Base-by-base conservation (phyloP, 805 yeast species). In the Ogataea allantospora region DNA sequence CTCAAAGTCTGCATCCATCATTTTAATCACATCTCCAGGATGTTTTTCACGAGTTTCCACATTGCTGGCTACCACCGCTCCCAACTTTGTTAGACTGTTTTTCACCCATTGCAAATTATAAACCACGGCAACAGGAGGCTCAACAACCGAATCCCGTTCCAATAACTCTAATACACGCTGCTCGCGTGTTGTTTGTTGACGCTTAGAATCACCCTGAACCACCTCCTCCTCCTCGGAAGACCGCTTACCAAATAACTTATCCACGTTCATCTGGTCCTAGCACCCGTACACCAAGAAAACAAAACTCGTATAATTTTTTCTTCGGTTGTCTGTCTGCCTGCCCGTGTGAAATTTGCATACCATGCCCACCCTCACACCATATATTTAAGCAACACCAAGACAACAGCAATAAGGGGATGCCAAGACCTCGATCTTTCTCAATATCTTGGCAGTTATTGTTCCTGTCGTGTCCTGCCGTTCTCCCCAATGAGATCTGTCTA, bases 1-100 rank as follows among this genome's bases (percentile, higher is more conserved):
- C 13, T 44, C 44, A 15, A 38, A 50, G 24, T 53, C 57, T 17
- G 47, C 46, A 16, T 50, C 52, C 36, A 50, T 37, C 23, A 50
- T 30, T 30, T 36, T 43, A 26, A 40, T 13, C 5, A 48, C 49
- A 20, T 44, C 43, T 4, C 22, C 26, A 7, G 33, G 33, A n/a
- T 34, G 43, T 17, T 39, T 40, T 6, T 28, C 40, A 3, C 48
- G 38, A 11, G 28, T 29, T 24, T 43, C 48, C 14, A 35, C 14
- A 27, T 43, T 51, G 12, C 17, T 10, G 1, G 36, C 23, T 14
- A 48, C 31, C 6, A 39, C 36, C 10, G 30, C 24, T 6, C 38
- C 29, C 7, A 51, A 16, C 23, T 33, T 41, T 13, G 35, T 24
- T 10, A 51, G 27, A 15, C 34, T 25, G 23, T 38, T 38, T 5